Evolutionary conservation across 176 grass and related monocot species (phyloP).

Genomic region (Alloteropsis semialata): DNA sequence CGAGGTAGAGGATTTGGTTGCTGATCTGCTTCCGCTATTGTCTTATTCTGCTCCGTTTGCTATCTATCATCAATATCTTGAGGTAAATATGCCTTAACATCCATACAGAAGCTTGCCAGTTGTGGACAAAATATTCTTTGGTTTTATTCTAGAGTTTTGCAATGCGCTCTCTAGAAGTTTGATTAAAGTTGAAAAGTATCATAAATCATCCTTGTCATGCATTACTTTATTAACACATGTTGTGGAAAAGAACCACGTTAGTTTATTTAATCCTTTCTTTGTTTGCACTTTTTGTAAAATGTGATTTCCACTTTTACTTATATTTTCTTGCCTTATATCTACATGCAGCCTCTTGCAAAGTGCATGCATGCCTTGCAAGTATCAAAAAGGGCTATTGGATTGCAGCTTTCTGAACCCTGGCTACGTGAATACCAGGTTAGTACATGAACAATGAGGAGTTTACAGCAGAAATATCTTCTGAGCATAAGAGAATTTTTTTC

Average conservation of each 20-base stretch:
- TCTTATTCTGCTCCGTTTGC: conserved; percentile 92
- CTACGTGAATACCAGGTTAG: conserved; percentile 97
- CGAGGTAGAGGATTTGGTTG: conserved; percentile 63
- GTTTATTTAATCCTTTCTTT: neutral
- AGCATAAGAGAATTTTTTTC: neutral
- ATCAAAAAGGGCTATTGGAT: conserved; percentile 73
- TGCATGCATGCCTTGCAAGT: conserved; percentile 82
- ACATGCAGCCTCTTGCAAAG: conserved; percentile 76
- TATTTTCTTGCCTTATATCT: neutral
- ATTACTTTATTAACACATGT: neutral
- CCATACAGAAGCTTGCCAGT: neutral
- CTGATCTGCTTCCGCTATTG: conserved; percentile 79
- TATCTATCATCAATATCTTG: conserved; percentile 90
- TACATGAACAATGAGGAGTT: neutral
- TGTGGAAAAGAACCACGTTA: neutral
- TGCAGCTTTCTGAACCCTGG: conserved; percentile 94
- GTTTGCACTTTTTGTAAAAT: conserved; percentile 18
- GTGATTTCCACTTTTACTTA: conserved; percentile 23
- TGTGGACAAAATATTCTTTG: neutral
- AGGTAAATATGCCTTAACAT: conserved; percentile 38
- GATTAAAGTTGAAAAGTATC: neutral
- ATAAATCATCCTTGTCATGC: neutral
- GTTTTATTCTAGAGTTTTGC: neutral
- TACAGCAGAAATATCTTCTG: neutral
- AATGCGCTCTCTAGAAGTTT: neutral